These are phyloP conservation scores for Metroxylon sagu DNA, from an alignment of 176 grass and related monocot species.

Conservation along the genomic window DNA sequence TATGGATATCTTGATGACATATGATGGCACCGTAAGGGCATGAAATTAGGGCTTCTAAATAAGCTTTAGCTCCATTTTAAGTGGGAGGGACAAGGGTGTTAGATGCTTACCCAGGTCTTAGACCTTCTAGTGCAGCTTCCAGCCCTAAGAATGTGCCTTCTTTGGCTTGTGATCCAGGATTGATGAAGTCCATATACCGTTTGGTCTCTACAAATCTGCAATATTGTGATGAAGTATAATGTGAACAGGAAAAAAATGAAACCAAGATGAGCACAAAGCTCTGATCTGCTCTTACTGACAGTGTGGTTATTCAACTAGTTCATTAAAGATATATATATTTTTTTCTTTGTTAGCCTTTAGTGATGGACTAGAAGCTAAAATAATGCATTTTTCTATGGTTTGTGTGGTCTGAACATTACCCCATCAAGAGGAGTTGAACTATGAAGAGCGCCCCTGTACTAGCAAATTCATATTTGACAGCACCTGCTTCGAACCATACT, in stretches of 20 bases:
- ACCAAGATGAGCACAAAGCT: neutral
- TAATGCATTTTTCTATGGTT: too few species aligned
- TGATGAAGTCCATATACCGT: conserved; percentile 74
- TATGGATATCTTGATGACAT: neutral
- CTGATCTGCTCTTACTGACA: too few species aligned
- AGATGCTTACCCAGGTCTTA: conserved; percentile 49
- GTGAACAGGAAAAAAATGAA: neutral
- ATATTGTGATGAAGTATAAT: neutral
- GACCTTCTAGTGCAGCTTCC: conserved; percentile 64
- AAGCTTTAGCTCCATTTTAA: too few species aligned
- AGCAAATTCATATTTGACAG: conserved; percentile 56
- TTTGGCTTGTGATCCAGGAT: conserved; percentile 65
- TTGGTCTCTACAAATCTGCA: conserved; percentile 84
- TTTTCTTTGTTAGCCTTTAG: too few species aligned
- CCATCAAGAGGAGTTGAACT: conserved; percentile 89
- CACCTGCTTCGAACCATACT: conserved; percentile 91
- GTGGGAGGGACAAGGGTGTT: too few species aligned
- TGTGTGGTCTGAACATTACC: conserved; percentile 37
- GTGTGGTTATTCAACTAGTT: too few species aligned
- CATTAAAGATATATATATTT: too few species aligned
- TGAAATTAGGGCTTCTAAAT: neutral
- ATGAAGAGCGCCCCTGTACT: conserved; percentile 56
- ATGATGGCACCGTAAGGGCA: neutral
- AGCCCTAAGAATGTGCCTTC: conserved; percentile 80
- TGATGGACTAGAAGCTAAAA: too few species aligned